phyloP scores from a whole-genome alignment of 2,329 filamentous ascomycete genomes.

The Lomentospora prolificans region DNA sequence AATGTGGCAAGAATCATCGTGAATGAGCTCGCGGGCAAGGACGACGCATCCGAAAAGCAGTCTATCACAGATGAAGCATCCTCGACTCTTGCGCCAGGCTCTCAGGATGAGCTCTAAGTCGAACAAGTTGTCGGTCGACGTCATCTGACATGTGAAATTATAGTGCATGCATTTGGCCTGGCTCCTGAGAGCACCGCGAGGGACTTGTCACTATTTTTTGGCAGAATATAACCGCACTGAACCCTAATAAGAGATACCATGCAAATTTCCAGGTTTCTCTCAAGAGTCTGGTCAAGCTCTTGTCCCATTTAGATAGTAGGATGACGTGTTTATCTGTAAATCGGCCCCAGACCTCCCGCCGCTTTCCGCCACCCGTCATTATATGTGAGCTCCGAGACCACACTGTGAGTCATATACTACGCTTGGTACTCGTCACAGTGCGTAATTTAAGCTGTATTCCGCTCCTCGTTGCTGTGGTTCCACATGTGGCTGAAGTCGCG shows the following conservation, averaged over 20 bases:
- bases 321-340: background rate
- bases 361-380: background rate
- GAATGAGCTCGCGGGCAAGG: constrained; percentile 38
- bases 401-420: too few relatives aligned
- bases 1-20: constrained; percentile 67
- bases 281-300: too few relatives aligned
- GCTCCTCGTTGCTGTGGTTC: background rate
- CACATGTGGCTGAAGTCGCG: background rate
- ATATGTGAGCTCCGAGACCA: too few relatives aligned
- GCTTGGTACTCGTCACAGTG: too few relatives aligned
- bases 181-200: too few relatives aligned
- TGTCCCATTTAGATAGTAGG: background rate
- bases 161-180: too few relatives aligned
- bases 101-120: constrained; percentile 3
- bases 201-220: too few relatives aligned
- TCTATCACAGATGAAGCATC: background rate
- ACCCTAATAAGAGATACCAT: too few relatives aligned
- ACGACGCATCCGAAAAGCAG: background rate
- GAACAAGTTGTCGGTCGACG: background rate
- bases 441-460: too few relatives aligned
- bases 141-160: background rate
- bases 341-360: background rate
- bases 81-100: background rate
- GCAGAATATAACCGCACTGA: too few relatives aligned
- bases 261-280: too few relatives aligned